Conservation (phyloP, 371 early-diverging fungal species). For the Actinomucor elegans region DNA sequence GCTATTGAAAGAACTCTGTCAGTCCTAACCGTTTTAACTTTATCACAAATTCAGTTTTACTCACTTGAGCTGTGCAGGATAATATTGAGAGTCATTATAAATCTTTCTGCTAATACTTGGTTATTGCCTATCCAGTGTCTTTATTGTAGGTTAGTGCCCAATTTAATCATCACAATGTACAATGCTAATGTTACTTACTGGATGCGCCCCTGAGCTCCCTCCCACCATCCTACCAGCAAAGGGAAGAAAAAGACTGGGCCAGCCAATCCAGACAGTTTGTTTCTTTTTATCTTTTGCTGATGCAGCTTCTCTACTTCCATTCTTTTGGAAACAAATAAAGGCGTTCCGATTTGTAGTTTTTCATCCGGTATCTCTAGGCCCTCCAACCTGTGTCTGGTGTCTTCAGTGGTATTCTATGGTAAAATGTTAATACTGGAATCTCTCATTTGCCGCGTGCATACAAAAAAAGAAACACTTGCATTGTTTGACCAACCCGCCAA, state of each 20-base stretch:
- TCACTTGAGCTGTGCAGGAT: slow-evolving; percentile 48
- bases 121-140: slow-evolving; percentile 40
- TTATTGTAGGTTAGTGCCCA: background rate
- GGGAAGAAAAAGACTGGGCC: slow-evolving; percentile 48
- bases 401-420: no score
- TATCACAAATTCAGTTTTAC: slow-evolving; percentile 1
- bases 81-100: slow-evolving; percentile 45
- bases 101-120: slow-evolving; percentile 32
- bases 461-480: no score
- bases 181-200: slow-evolving; percentile 28
- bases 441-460: background rate
- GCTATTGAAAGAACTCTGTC: slow-evolving; percentile 24
- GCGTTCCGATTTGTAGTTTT: slow-evolving; percentile 19
- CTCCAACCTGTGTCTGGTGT: background rate
- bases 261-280: slow-evolving; percentile 36
- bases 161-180: background rate
- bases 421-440: no score
- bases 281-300: slow-evolving; percentile 16
- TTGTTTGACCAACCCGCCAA: slow-evolving; percentile 33
- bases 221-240: slow-evolving; percentile 52
- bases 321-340: slow-evolving; percentile 34
- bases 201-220: slow-evolving; percentile 35
- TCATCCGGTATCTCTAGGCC: slow-evolving; percentile 3
- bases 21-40: background rate
- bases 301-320: slow-evolving; percentile 26